phyloP scores from a whole-genome alignment of 306 rosid genomes.

The Benincasa hispida region DNA sequence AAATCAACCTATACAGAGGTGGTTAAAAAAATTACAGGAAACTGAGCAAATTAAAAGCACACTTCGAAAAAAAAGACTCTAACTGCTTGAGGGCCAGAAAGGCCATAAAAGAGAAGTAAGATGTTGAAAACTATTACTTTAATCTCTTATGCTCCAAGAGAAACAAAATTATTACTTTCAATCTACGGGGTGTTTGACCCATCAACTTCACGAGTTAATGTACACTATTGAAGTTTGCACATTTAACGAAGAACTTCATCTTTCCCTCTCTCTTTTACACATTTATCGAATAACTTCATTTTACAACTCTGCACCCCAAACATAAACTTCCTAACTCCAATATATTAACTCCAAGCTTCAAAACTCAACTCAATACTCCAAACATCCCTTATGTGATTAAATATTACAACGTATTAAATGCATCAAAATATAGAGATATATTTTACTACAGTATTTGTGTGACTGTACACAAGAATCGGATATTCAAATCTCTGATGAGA shows the following conservation, averaged over 20 bases:
- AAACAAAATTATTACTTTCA: background rate
- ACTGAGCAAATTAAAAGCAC: background rate
- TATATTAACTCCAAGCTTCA: no score
- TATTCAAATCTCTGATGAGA: background rate
- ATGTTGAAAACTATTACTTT: background rate
- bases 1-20: background rate
- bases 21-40: background rate
- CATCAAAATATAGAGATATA: background rate
- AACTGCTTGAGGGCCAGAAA: background rate
- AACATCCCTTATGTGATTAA: background rate
- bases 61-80: background rate
- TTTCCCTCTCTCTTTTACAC: no score
- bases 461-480: background rate
- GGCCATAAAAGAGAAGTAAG: background rate
- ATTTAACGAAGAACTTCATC: no score
- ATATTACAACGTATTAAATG: background rate
- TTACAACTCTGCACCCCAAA: no score
- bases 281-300: no score
- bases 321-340: no score
- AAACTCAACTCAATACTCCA: no score
- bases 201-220: no score
- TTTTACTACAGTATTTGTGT: background rate
- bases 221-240: no score
- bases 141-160: background rate
- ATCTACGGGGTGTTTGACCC: background rate